phyloP scores from a whole-genome alignment of 2,329 filamentous ascomycete genomes.

The Xylaria sp. region DNA sequence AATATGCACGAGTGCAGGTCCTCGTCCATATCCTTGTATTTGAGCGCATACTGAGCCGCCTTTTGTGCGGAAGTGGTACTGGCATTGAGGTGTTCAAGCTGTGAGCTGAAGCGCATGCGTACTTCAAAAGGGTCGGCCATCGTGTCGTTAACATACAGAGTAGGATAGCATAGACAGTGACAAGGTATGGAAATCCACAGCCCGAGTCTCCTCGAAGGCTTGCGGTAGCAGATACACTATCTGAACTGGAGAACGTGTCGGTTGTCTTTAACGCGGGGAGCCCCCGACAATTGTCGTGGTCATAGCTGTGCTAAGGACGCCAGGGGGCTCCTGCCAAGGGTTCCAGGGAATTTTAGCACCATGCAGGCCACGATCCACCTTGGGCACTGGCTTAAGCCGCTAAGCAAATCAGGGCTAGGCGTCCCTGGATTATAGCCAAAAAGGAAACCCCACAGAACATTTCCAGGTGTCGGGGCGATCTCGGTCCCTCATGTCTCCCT shows the following conservation, averaged over 20 bases:
- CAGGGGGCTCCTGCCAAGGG: conserved; percentile 7
- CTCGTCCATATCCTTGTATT: conserved; percentile 93
- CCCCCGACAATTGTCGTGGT: conserved; percentile 11
- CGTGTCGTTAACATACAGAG: conserved; percentile 29
- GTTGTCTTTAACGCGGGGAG: conserved; percentile 34
- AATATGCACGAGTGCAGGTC: conserved; percentile 97
- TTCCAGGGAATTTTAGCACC: conserved; percentile 25
- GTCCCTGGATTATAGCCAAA: conserved; percentile 14
- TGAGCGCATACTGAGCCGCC: conserved; percentile 93
- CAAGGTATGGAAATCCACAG: not conserved
- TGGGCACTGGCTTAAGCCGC: conserved; percentile 19
- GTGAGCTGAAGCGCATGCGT: conserved; percentile 93
- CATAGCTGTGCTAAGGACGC: not conserved
- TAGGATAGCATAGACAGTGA: not conserved
- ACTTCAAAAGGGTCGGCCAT: conserved; percentile 94
- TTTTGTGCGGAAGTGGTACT: conserved; percentile 90
- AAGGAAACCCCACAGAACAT: conserved; percentile 26
- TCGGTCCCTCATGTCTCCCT: conserved; percentile 29
- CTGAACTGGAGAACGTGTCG: conserved; percentile 13
- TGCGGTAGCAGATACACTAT: not conserved
- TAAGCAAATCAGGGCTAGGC: conserved; percentile 11
- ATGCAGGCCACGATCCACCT: conserved; percentile 26
- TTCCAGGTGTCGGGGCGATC: conserved; percentile 34
- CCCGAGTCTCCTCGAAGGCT: not conserved
- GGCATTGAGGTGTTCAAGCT: conserved; percentile 90